Evolutionary conservation across 2,329 filamentous ascomycete genomes (phyloP).

Genomic region (Cladophialophora psammophila): DNA sequence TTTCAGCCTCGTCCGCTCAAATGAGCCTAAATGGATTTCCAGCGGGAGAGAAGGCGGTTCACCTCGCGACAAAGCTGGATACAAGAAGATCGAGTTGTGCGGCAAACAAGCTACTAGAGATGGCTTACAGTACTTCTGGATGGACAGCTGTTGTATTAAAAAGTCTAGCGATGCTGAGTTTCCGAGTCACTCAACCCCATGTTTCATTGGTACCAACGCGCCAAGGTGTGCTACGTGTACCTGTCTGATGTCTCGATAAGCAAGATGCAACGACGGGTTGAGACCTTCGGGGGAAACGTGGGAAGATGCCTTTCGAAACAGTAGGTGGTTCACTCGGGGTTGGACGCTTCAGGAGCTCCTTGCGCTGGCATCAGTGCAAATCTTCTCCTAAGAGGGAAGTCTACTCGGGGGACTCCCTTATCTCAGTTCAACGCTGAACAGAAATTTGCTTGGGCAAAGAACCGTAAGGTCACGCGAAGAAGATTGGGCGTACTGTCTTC

Average conservation of each 20-base stretch:
- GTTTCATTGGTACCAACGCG: constrained; percentile 33
- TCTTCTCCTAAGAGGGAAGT: no score
- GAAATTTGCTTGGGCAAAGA: not conserved
- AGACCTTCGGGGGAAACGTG: no score
- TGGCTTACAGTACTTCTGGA: constrained; percentile 35
- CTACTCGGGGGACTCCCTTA: no score
- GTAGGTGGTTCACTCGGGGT: no score
- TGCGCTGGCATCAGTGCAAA: no score
- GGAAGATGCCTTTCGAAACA: no score
- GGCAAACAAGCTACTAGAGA: not conserved
- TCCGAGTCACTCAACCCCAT: constrained; percentile 29
- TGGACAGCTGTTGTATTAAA: constrained; percentile 41
- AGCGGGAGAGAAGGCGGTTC: no score
- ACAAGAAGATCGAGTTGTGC: constrained; percentile 1
- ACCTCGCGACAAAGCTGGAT: not conserved
- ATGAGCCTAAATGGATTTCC: no score
- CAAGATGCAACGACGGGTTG: no score
- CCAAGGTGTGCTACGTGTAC: constrained; percentile 28
- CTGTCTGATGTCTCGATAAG: constrained; percentile 20
- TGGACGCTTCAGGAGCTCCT: no score
- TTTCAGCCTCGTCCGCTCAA: no score
- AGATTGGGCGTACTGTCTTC: not conserved
- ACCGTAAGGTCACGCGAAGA: not conserved
- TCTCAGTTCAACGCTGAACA: no score
- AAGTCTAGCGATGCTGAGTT: constrained; percentile 38